A percentile compares a stretch with the other conserved stretches of the same genome.
Evolutionary conservation across 768 basidiomycete genomes (phyloP).

Genomic region (Peribolospora baueri): DNA sequence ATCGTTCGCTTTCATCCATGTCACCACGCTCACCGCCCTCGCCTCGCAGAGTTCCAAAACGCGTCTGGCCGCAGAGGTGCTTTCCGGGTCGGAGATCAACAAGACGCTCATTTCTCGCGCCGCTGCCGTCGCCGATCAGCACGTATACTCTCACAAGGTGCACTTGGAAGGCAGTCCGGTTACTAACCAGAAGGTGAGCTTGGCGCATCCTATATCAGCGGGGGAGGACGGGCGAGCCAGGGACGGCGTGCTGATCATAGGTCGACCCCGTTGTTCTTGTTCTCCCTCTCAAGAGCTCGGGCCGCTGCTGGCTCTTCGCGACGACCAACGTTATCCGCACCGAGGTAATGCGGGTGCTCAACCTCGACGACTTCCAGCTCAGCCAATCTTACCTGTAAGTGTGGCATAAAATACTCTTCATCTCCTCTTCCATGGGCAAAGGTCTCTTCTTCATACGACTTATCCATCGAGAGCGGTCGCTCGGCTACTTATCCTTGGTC

Average conservation of each 20-base stretch:
- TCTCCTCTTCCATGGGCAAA: too few relatives aligned
- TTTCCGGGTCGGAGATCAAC: too few relatives aligned
- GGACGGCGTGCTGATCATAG: not conserved
- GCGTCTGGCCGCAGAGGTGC: too few relatives aligned
- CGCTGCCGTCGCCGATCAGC: constrained; percentile 30
- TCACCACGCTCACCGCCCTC: too few relatives aligned
- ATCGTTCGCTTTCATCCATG: too few relatives aligned
- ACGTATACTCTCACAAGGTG: constrained; percentile 60
- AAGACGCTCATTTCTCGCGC: too few relatives aligned
- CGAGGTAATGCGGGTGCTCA: constrained; percentile 46
- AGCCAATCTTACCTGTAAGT: constrained; percentile 26
- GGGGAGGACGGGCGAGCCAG: not conserved
- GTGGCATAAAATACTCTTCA: too few relatives aligned
- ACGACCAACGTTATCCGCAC: constrained; percentile 65
- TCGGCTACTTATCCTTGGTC: too few relatives aligned
- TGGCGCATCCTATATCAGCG: not conserved
- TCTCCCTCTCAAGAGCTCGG: constrained; percentile 15
- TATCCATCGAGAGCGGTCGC: not conserved
- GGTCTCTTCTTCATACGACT: too few relatives aligned
- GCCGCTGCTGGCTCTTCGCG: constrained; percentile 88
- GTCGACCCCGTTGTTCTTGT: not conserved
- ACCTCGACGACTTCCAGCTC: constrained; percentile 68
- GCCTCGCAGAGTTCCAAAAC: too few relatives aligned
- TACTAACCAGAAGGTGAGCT: constrained; percentile 59
- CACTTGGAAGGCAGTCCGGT: constrained; percentile 61